Evolutionary conservation across 1,139 yeast species (phyloP), one percentile per base, ranked within the genome.

Genomic region (Wickerhamiella pararugosa): DNA sequence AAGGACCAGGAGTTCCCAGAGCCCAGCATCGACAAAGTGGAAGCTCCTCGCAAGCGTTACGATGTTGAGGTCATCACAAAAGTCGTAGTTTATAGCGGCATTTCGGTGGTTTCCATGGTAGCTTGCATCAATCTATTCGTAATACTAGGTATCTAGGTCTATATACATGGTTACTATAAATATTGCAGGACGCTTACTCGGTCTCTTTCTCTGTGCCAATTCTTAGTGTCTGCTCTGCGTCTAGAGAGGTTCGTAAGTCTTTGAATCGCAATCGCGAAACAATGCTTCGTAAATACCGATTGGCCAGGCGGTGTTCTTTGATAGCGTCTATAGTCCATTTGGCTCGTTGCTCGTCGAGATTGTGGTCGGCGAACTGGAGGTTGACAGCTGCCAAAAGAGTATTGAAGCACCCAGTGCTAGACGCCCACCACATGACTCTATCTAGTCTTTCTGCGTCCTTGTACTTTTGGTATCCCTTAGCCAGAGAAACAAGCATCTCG

Each of bases 1-100:
- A 45, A 47, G 36, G 48, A 49, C 39, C 49, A 50, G 43, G 51
- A 53, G 11, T 51, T 56, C 3, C 25, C 35, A 15, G 29, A 33
- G 15, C 40, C 34, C 10, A 25, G 27, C 8, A 25, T 11, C 8
- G 25, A 43, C 45, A 46, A 51, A 65, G 36, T 74, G 62, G 56
- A 66, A 59, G 54, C 49, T 21, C 66, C 66, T 2, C 55, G 69
- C 30, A 58, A 74, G 7, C 64, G 86, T 43, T 78, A 76, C 53
- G 90, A 79, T 48, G 77, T 79, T 29, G 87, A 79, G 49, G 79
- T 80, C 11, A 64, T 81, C 36, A 83, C 90, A 8, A 67, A 87
- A 53, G 59, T 81, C 45, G 64, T 79, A 15, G 80, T 82, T 1
- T 84, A 84, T 58, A 76, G 80, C 3, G 94, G 94, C 0, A 72